These are phyloP conservation scores for Trypanosoma platydactyli DNA, from an alignment of 208 protist species.

Conservation along the genomic window DNA sequence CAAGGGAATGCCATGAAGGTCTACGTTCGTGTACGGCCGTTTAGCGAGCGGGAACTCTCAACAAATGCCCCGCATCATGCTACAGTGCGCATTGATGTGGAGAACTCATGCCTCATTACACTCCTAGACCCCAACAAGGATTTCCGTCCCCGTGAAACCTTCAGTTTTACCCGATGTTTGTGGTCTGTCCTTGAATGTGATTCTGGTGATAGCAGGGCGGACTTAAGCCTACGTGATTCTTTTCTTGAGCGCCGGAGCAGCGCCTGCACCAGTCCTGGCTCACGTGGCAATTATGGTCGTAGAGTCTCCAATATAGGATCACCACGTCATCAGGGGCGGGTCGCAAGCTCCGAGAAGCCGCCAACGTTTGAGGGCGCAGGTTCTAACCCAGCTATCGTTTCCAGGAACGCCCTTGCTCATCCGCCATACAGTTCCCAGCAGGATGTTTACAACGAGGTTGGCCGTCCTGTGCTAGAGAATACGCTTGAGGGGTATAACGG, in stretches of 20 bases:
- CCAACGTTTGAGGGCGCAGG: slow-evolving; percentile 30
- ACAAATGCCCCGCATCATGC: slow-evolving; percentile 37
- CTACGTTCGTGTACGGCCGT: slow-evolving; percentile 78
- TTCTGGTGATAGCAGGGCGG: slow-evolving; percentile 4
- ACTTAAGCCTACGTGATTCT: slow-evolving; percentile 31
- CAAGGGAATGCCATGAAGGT: slow-evolving; percentile 45
- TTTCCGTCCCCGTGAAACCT: slow-evolving; percentile 18
- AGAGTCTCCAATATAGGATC: slow-evolving; percentile 6
- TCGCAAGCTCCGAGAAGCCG: background rate
- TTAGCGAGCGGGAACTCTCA: slow-evolving; percentile 61
- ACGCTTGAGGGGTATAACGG: slow-evolving; percentile 46
- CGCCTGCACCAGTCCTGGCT: slow-evolving; percentile 25
- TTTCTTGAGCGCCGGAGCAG: slow-evolving; percentile 46
- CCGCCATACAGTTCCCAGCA: slow-evolving; percentile 33
- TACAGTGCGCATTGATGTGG: slow-evolving; percentile 56
- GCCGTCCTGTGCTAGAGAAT: slow-evolving; percentile 27
- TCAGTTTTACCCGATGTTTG: slow-evolving; percentile 30
- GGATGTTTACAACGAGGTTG: slow-evolving; percentile 32
- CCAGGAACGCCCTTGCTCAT: slow-evolving; percentile 46
- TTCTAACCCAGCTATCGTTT: slow-evolving; percentile 15
- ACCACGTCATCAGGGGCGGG: slow-evolving; percentile 13
- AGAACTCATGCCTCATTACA: slow-evolving; percentile 34
- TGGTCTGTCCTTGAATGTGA: slow-evolving; percentile 71
- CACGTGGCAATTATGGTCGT: background rate
- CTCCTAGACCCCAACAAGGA: slow-evolving; percentile 25